Percentiles rank a stretch among this genome's conserved stretches.
phyloP scores from a whole-genome alignment of 2,329 filamentous ascomycete genomes.

The Domatiomyces globalis region DNA sequence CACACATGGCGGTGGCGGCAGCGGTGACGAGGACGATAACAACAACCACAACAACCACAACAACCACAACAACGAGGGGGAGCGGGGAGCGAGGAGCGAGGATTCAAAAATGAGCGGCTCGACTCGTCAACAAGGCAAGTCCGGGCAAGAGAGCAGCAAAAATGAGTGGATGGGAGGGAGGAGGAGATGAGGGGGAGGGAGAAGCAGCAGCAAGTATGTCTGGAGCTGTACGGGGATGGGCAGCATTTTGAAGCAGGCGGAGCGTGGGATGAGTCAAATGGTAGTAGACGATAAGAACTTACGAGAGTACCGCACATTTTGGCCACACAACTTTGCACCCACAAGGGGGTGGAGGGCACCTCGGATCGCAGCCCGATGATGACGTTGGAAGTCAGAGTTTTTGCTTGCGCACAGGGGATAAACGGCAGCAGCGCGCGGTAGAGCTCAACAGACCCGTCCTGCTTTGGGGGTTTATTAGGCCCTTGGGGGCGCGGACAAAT shows the following conservation, averaged over 20 bases:
- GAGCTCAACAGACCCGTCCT: too few relatives aligned
- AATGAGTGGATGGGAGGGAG: not conserved
- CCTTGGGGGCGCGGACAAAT: not conserved
- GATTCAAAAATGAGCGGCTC: not conserved
- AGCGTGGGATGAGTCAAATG: not conserved
- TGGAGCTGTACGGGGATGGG: not conserved
- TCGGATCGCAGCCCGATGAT: not conserved
- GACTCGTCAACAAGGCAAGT: slow-evolving; percentile 1
- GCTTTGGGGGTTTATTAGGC: too few relatives aligned
- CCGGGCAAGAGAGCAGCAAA: not conserved
- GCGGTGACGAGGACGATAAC: not conserved
- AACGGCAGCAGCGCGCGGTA: too few relatives aligned
- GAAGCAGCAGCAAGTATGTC: not conserved
- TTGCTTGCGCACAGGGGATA: not conserved
- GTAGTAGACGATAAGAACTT: not conserved
- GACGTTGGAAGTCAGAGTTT: not conserved
- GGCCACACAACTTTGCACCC: not conserved
- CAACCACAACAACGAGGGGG: not conserved
- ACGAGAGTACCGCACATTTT: not conserved
- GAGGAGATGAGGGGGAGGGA: not conserved
- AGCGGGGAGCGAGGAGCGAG: not conserved
- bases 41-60: not conserved
- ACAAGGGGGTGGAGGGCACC: too few relatives aligned
- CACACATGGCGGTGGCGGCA: slow-evolving; percentile 58
- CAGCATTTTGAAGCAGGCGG: not conserved